Evolutionary conservation across 495 filamentous ascomycete genomes (phyloP).

Genomic region (Penicillium coprophilum): DNA sequence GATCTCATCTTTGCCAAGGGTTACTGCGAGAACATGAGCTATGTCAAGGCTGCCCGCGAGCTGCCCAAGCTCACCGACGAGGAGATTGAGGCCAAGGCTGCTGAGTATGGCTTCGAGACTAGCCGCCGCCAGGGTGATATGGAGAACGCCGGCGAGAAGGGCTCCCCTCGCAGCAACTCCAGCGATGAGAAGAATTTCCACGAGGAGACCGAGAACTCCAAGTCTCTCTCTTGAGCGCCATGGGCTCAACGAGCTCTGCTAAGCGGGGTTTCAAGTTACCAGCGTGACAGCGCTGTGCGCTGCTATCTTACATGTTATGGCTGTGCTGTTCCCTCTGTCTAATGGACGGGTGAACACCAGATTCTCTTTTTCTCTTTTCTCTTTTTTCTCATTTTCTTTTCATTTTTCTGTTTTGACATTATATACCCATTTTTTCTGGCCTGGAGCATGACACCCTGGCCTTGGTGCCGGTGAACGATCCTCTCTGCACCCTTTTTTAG

Average conservation of each 20-base stretch:
- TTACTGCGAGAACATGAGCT: conserved; percentile 69
- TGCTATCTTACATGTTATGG: conserved; percentile 14
- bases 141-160: conserved; percentile 40
- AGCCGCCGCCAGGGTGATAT: conserved; percentile 21
- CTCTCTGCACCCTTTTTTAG: conserved; percentile 2
- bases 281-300: conserved; percentile 21
- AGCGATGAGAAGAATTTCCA: conserved; percentile 7
- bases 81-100: conserved; percentile 62
- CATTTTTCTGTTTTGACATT: conserved; percentile 6
- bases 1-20: conserved; percentile 83
- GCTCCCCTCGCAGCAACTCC: conserved; percentile 10
- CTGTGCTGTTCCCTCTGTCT: conserved; percentile 8
- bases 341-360: conserved; percentile 12
- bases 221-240: not conserved
- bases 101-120: conserved; percentile 57
- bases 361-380: conserved; percentile 2
- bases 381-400: conserved; percentile 8
- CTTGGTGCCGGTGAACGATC: not conserved
- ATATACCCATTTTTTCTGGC: conserved; percentile 23
- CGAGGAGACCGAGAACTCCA: conserved; percentile 5
- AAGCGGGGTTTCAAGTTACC: not conserved
- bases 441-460: not conserved
- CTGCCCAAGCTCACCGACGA: conserved; percentile 63
- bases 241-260: not conserved
- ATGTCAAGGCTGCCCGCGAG: conserved; percentile 68